Conservation (phyloP, 306 rosid genomes). For the Quercus engelmannii region DNA sequence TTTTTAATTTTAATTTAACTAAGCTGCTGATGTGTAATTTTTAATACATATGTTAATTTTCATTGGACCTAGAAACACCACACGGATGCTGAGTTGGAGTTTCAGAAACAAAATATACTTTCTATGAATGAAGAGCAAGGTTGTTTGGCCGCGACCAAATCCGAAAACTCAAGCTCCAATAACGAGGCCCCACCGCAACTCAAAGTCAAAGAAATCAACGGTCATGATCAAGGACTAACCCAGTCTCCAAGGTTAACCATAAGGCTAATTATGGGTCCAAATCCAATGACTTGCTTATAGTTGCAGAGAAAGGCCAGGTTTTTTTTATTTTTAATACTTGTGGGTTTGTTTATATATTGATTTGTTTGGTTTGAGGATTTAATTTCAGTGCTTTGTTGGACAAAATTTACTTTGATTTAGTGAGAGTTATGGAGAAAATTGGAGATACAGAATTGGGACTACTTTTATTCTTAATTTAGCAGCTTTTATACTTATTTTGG, state of each 20-base stretch:
- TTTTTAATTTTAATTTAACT: too few species aligned
- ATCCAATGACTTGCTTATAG: slow-evolving; percentile 63
- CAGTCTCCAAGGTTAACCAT: slow-evolving; percentile 28
- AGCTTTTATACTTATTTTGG: background rate
- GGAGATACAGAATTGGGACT: background rate
- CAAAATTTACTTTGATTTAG: background rate
- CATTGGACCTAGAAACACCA: too few species aligned
- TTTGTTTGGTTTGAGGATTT: background rate
- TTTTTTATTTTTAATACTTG: background rate
- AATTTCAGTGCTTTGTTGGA: background rate
- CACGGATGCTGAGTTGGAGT: too few species aligned
- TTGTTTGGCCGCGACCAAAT: too few species aligned
- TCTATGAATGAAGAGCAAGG: too few species aligned
- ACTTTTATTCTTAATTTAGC: background rate
- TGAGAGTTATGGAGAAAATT: background rate
- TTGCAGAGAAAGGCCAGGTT: slow-evolving; percentile 84
- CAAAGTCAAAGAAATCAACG: slow-evolving; percentile 31
- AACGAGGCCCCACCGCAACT: slow-evolving; percentile 2
- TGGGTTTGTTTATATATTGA: too few species aligned
- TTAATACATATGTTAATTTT: too few species aligned
- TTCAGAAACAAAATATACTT: too few species aligned
- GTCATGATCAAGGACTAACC: slow-evolving; percentile 26
- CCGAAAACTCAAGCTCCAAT: too few species aligned
- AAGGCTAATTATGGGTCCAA: slow-evolving; percentile 14
- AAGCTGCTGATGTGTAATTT: too few species aligned